phyloP scores from a whole-genome alignment of 2,329 filamentous ascomycete species.

The Tolypocladium sp. region DNA sequence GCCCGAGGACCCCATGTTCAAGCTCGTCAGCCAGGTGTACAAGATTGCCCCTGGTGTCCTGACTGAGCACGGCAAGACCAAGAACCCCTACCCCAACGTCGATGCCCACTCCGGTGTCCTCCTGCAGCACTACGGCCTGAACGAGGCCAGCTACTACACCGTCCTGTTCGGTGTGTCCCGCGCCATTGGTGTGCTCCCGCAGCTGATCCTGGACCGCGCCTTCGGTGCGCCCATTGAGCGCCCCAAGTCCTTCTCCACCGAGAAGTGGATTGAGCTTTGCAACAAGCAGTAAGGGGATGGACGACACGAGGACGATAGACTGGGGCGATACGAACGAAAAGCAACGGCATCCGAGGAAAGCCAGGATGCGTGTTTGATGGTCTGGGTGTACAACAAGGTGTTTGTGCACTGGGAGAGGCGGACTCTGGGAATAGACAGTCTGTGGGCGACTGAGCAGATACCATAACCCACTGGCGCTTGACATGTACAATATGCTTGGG shows the following conservation, averaged over 20 bases:
- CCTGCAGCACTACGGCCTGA: conserved; percentile 98
- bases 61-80: conserved; percentile 99
- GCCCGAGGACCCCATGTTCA: conserved; percentile 98
- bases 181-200: conserved; percentile 94
- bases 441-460: conserved; percentile 9
- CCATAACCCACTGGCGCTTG: conserved; percentile 9
- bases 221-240: conserved; percentile 95
- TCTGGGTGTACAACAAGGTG: neutral
- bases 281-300: conserved; percentile 64
- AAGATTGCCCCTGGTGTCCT: conserved; percentile 98
- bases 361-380: neutral
- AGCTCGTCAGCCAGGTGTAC: conserved; percentile 99
- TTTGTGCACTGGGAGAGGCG: neutral
- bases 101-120: conserved; percentile 98
- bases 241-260: conserved; percentile 97
- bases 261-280: conserved; percentile 89
- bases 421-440: conserved; percentile 8
- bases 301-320: neutral
- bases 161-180: conserved; percentile 98
- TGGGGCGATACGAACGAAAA: neutral
- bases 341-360: neutral
- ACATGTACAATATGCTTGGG: conserved; percentile 14
- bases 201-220: conserved; percentile 99
- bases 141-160: conserved; percentile 99
- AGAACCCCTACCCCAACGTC: conserved; percentile 99